A percentile compares a stretch with the other conserved stretches of the same genome.
These are phyloP conservation scores for Leccinum huronense DNA, from an alignment of 1,284 basidiomycete genomes.

Conservation along the genomic window DNA sequence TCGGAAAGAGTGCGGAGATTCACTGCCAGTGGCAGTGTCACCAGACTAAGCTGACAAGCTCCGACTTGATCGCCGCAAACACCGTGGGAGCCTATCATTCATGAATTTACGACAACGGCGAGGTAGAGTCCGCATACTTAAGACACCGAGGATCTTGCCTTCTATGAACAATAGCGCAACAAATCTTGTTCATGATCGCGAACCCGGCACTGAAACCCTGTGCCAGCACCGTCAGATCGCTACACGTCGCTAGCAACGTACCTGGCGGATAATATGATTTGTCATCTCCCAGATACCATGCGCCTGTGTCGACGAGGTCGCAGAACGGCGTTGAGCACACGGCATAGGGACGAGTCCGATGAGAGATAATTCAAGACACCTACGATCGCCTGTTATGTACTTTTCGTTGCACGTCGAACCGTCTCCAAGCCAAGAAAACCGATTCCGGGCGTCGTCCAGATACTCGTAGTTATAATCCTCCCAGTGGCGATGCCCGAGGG, in stretches of 20 bases:
- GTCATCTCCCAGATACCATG: constrained; percentile 48
- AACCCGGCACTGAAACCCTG: not conserved
- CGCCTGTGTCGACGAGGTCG: constrained; percentile 34
- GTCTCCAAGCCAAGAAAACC: constrained; percentile 60
- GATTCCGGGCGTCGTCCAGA: constrained; percentile 43
- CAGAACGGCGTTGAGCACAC: constrained; percentile 3
- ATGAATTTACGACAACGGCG: no score
- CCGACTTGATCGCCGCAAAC: no score
- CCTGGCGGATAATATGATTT: constrained; percentile 38
- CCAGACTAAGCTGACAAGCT: no score
- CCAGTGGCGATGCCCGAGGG: constrained; percentile 57
- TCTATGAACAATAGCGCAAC: no score
- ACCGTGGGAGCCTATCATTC: no score
- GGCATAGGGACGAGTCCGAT: not conserved
- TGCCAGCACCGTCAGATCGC: not conserved
- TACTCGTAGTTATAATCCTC: constrained; percentile 61
- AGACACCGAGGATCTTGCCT: no score
- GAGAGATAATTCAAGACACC: constrained; percentile 25
- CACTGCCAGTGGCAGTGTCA: no score
- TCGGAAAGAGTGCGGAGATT: not conserved
- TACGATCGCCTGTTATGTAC: constrained; percentile 46
- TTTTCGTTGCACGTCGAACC: constrained; percentile 51
- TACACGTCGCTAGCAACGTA: not conserved
- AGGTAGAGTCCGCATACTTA: no score
- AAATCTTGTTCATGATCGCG: no score